Percentiles rank a stretch among this genome's conserved stretches.
phyloP scores from a whole-genome alignment of 108 stramenopile species.

The Cyclostephanos tholiformis region DNA sequence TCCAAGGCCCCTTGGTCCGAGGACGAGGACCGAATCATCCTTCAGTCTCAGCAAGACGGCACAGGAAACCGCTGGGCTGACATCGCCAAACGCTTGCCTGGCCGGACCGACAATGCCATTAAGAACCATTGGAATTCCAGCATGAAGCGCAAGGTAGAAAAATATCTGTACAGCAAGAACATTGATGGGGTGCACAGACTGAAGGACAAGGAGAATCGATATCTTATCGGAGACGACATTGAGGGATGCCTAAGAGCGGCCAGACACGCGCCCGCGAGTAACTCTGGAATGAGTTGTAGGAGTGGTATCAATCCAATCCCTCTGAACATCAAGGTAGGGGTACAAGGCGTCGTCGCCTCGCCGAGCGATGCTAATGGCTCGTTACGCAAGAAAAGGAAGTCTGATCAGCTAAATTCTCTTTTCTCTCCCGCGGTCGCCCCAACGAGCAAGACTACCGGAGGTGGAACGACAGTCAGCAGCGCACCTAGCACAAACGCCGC shows the following conservation, averaged over 20 bases:
- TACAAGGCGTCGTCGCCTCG: not conserved
- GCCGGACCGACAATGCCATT: slow-evolving; percentile 83
- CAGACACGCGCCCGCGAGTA: slow-evolving; percentile 26
- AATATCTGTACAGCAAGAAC: slow-evolving; percentile 64
- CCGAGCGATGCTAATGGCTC: slow-evolving; percentile 2
- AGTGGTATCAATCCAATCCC: slow-evolving; percentile 7
- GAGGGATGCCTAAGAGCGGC: slow-evolving; percentile 75
- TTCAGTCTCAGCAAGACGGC: slow-evolving; percentile 60
- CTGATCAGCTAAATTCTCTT: slow-evolving; percentile 35
- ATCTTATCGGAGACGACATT: slow-evolving; percentile 71
- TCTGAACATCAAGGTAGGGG: slow-evolving; percentile 13
- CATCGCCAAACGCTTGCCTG: slow-evolving; percentile 73
- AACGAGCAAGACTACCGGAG: slow-evolving; percentile 15
- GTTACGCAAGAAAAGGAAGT: slow-evolving; percentile 34
- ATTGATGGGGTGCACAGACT: slow-evolving; percentile 55
- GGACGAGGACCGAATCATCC: slow-evolving; percentile 65
- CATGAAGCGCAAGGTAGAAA: slow-evolving; percentile 82
- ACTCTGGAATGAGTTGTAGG: not conserved
- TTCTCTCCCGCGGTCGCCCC: slow-evolving; percentile 44
- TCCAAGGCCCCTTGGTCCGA: slow-evolving; percentile 65
- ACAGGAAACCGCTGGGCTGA: slow-evolving; percentile 79
- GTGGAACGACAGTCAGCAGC: not conserved
- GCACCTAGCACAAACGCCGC: not conserved
- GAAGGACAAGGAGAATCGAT: slow-evolving; percentile 54
- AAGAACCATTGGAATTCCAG: slow-evolving; percentile 84